A percentile compares a stretch with the other conserved stretches of the same genome.
Conservation (phyloP, 2,329 filamentous ascomycete genomes). For the Verruconis gallopava region DNA sequence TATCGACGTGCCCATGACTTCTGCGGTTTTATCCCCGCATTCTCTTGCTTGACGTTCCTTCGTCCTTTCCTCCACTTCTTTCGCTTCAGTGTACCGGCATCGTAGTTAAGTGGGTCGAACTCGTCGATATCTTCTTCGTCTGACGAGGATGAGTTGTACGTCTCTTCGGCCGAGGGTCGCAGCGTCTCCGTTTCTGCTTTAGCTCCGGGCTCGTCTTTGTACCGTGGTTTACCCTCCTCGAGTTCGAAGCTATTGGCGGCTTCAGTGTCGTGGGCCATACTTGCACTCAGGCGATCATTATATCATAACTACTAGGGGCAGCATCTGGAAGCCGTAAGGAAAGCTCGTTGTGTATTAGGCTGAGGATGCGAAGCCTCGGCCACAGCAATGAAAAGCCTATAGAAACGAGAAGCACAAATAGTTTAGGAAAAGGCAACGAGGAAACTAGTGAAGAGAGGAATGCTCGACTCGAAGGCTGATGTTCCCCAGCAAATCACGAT, state of each 20-base stretch:
- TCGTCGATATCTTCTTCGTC: conserved; percentile 29
- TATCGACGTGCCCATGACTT: conserved; percentile 15
- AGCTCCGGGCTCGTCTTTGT: conserved; percentile 7
- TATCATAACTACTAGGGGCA: too few relatives aligned
- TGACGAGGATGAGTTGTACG: conserved; percentile 23
- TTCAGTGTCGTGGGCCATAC: not conserved
- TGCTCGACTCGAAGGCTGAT: too few relatives aligned
- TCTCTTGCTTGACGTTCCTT: conserved; percentile 15
- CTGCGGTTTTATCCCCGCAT: not conserved
- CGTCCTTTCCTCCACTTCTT: conserved; percentile 20
- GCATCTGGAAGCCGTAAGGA: too few relatives aligned
- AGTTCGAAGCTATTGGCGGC: conserved; percentile 3
- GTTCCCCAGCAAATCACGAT: too few relatives aligned
- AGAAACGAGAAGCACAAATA: too few relatives aligned
- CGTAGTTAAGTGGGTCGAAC: conserved; percentile 33
- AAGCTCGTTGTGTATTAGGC: too few relatives aligned
- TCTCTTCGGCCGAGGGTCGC: conserved; percentile 16
- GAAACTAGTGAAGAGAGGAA: too few relatives aligned
- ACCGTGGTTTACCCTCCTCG: not conserved
- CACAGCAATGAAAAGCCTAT: too few relatives aligned
- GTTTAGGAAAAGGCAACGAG: too few relatives aligned
- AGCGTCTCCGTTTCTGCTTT: conserved; percentile 16
- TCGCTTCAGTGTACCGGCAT: conserved; percentile 26
- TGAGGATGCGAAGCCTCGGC: too few relatives aligned
- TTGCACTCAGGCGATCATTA: too few relatives aligned